phyloP scores from a whole-genome alignment of 2,329 filamentous ascomycete genomes.

The Lachnellula subtilissima region DNA sequence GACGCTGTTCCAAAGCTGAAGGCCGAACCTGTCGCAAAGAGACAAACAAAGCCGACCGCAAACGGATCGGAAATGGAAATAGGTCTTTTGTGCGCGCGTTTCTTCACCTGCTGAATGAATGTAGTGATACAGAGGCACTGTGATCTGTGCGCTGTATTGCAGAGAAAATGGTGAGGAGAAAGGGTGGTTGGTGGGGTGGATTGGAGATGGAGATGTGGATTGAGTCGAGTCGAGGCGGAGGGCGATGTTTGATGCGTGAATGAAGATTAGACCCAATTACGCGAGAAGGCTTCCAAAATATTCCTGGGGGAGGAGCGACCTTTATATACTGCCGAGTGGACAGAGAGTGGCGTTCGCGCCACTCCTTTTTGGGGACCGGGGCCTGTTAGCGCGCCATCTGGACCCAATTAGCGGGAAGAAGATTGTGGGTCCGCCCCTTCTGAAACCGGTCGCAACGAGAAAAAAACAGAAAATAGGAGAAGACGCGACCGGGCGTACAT shows the following conservation, averaged over 20 bases:
- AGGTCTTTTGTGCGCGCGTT: constrained; percentile 1
- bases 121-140: constrained; percentile 23
- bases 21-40: constrained; percentile 4
- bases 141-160: constrained; percentile 19
- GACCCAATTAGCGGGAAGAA: background rate
- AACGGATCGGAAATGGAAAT: background rate
- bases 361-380: background rate
- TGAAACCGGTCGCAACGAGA: background rate
- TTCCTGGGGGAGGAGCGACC: constrained; percentile 7
- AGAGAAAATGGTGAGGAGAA: constrained; percentile 1
- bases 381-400: background rate
- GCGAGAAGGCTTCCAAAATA: constrained; percentile 15
- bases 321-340: constrained; percentile 15
- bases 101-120: constrained; percentile 25
- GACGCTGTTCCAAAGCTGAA: background rate
- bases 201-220: background rate
- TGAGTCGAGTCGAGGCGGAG: constrained; percentile 2
- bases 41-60: constrained; percentile 1
- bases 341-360: background rate
- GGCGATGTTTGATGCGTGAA: constrained; percentile 8
- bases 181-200: constrained; percentile 1
- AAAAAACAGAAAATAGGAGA: background rate
- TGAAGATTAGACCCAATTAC: constrained; percentile 18
- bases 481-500: background rate
- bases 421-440: background rate